Base-by-base conservation (phyloP, 208 protist genomes). In the Leishmania tarentolae region DNA sequence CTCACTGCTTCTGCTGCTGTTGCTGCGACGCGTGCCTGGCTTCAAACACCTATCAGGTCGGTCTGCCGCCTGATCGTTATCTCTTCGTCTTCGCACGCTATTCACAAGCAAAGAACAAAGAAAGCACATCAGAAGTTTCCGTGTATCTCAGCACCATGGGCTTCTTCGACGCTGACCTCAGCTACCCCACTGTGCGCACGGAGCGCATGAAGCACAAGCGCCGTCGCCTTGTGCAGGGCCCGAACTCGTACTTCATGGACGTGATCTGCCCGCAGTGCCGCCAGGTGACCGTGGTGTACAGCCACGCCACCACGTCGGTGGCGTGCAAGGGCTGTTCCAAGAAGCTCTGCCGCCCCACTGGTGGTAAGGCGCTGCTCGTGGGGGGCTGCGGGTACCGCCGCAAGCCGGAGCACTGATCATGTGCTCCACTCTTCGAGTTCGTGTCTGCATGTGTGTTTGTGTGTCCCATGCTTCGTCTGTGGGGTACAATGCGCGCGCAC, bases 171-270 rank as follows among this genome's bases (percentile, higher is more conserved):
- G 86, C 93, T 47, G 99, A 99, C 91, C 96, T 99, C 81, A 97
- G 99, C 57, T 96, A 99, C 95, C 99, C 99, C 76, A 95, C 92
- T 82, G 88, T 93, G 78, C 94, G 96, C 85, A 79, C 89, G 35
- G 99, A 99, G 95, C 91, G 90, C 84, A 90, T 94, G 83, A 98
- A 98, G 89, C 99, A 99, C 98, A 99, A 99, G 97, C 96, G 99
- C 86, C 99, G 99, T 95, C 95, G 99, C 83, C 93, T 99, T 28
- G 98, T 99, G 66, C 99, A 99, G 94, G 94, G 94, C 83, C 99
- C 99, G 78, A 99, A 99, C 96, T 99, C 97, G n/a, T 99, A 97
- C 94, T 99, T 99, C 93, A 98, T 99, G 96, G 99, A 99, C 77
- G 99, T 99, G 52, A 99, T 99, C 92, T 99, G 99, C 95, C 97